Percentiles rank a stretch among this genome's conserved stretches.
Conservation (phyloP, 129 eudicot genomes). For the Scalesia atractyloides region DNA sequence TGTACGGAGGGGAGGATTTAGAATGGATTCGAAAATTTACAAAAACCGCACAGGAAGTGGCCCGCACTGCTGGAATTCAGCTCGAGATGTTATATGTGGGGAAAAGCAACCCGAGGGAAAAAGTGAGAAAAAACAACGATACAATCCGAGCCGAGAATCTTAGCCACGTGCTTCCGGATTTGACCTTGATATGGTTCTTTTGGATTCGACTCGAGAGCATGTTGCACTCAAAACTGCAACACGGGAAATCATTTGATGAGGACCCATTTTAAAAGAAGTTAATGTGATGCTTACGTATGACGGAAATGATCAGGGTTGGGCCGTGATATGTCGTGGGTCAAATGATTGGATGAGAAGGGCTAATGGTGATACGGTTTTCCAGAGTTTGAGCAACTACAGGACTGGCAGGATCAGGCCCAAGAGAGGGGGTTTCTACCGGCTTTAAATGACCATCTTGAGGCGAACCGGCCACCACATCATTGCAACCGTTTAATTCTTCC, state of each 20-base stretch:
- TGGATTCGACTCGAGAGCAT: conserved; percentile 87
- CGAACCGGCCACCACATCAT: conserved; percentile 51
- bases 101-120: conserved; percentile 76
- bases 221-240: conserved; percentile 67
- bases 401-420: conserved; percentile 43
- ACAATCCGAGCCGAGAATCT: conserved; percentile 44
- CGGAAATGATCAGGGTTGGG: conserved; percentile 67
- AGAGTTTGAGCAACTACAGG: conserved; percentile 36
- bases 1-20: conserved; percentile 86
- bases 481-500: conserved; percentile 67
- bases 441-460: conserved; percentile 39
- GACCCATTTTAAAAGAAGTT: conserved; percentile 62
- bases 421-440: conserved; percentile 49
- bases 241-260: conserved; percentile 52
- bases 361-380: conserved; percentile 43
- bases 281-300: conserved; percentile 62
- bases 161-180: conserved; percentile 58
- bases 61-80: conserved; percentile 36
- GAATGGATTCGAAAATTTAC: conserved; percentile 84
- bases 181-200: conserved; percentile 69
- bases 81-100: conserved; percentile 94
- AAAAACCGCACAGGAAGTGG: conserved; percentile 39
- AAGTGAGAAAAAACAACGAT: conserved; percentile 51
- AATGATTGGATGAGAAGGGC: conserved; percentile 49
- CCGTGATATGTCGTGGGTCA: conserved; percentile 48